Evolutionary conservation across 805 yeast genomes (phyloP), one percentile per base, ranked within the genome.

Genomic region (Diddensiella transvaalensis): DNA sequence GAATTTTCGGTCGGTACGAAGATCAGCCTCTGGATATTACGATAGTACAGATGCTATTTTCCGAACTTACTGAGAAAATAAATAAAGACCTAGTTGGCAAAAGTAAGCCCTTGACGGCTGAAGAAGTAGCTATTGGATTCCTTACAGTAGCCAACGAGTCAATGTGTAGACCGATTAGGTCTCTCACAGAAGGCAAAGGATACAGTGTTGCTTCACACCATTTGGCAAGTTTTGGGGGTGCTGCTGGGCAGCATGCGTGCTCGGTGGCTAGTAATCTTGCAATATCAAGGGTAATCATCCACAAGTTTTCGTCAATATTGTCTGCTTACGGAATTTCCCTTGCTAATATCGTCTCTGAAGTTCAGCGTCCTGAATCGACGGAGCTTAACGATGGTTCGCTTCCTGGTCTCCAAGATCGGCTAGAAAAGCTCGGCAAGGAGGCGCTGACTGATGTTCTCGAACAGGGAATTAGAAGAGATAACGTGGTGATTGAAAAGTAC

Each of bases 171-270:
- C 95, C 96, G 2, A 85, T 87, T 46, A 74, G 96, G 48, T 80
- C 84, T 37, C 68, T 87, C 42, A 86, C 95, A 0, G 96, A 87
- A 61, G 86, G 90, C 1, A 85, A 80, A 60, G 96, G 96, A 3
- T 80, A 80, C 60, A 73, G 77, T 37, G 74, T 80, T 0, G 62
- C 83, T 4, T 70, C 76, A 8, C 96, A 87, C 62, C 69, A 83
- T 48, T 67, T 87, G 51, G 91, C 88, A 1, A 76, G 89, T 1
- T 87, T 87, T 67, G 96, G 96, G 41, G 96, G 96, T 42, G 95
- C 95, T 19, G 96, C 96, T 46, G 96, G 96, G 11, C 96, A 87
- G 65, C 89, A 86, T 64, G 89, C 91, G 2, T 81, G 78, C 40
- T 80, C 85, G 8, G 81, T 88, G 30, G 95, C 95, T 1, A 74